A percentile compares a stretch with the other conserved stretches of the same genome.
phyloP scores from a whole-genome alignment of 1,139 yeast species.

The Pichia sp. region DNA sequence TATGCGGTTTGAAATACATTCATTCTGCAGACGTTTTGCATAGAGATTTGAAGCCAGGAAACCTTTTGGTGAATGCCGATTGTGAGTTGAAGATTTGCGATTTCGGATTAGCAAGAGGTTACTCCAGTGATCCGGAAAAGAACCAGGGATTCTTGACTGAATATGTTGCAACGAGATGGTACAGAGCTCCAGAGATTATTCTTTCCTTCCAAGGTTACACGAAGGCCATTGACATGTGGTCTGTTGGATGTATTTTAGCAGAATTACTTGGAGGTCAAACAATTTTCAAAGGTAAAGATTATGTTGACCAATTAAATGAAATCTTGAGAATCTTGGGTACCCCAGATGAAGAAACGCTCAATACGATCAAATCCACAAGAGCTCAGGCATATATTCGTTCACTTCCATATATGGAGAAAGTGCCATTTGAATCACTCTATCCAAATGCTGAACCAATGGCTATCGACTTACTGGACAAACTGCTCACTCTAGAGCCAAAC shows the following conservation, averaged over 20 bases:
- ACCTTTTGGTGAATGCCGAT: conserved; percentile 86
- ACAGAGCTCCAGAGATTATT: conserved; percentile 97
- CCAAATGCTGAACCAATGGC: conserved; percentile 88
- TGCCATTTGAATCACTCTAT: conserved; percentile 65
- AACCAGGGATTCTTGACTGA: conserved; percentile 92
- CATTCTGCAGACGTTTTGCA: conserved; percentile 96
- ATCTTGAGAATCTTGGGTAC: conserved; percentile 83
- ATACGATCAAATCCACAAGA: conserved; percentile 77
- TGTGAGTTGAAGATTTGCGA: conserved; percentile 96
- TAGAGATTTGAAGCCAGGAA: conserved; percentile 92
- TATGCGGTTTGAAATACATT: conserved; percentile 89
- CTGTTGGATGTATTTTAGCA: conserved; percentile 93
- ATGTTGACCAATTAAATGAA: conserved; percentile 90
- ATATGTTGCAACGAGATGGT: conserved; percentile 98
- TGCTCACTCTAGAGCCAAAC: conserved; percentile 85
- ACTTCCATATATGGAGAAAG: conserved; percentile 73
- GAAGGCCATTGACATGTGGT: conserved; percentile 95
- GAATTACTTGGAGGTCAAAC: conserved; percentile 92
- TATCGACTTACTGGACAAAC: conserved; percentile 67
- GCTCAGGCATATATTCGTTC: conserved; percentile 92
- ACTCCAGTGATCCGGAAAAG: conserved; percentile 72
- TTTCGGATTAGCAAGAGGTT: conserved; percentile 96
- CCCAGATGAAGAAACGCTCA: conserved; percentile 76
- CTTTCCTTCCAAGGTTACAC: conserved; percentile 87
- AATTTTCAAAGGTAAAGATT: conserved; percentile 87